Conservation (phyloP, 2,329 filamentous ascomycete species). For the Ceratocystis huliohia region DNA sequence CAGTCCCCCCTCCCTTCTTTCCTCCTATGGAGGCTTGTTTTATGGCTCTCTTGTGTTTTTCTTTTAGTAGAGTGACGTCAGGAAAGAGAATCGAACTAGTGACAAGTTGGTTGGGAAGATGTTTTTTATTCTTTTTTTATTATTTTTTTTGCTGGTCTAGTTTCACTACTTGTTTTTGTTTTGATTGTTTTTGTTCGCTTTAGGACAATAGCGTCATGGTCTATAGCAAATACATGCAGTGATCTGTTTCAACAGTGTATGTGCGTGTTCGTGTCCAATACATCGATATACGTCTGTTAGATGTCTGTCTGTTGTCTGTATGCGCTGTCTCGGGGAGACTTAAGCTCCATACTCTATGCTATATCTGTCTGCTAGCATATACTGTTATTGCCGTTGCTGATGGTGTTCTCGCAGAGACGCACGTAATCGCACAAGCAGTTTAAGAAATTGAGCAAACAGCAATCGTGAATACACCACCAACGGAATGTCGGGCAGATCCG, state of each 20-base stretch:
- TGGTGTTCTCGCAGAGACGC: constrained; percentile 23
- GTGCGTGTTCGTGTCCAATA: not conserved
- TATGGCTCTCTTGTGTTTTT: too few species aligned
- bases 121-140: not conserved
- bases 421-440: constrained; percentile 26
- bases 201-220: too few species aligned
- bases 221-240: too few species aligned
- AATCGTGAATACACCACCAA: constrained; percentile 34
- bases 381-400: not conserved
- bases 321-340: not conserved
- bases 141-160: too few species aligned
- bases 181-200: too few species aligned
- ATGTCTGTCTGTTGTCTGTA: too few species aligned
- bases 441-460: constrained; percentile 28
- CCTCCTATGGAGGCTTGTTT: too few species aligned
- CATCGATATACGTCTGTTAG: not conserved
- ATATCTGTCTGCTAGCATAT: too few species aligned
- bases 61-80: constrained; percentile 1
- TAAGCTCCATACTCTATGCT: not conserved
- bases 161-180: not conserved
- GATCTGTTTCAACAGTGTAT: not conserved
- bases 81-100: not conserved
- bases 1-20: not conserved
- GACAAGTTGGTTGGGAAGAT: too few species aligned
- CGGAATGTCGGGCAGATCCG: constrained; percentile 49